Conservation (phyloP, 2,329 filamentous ascomycete species). For the Lachnellula occidentalis region DNA sequence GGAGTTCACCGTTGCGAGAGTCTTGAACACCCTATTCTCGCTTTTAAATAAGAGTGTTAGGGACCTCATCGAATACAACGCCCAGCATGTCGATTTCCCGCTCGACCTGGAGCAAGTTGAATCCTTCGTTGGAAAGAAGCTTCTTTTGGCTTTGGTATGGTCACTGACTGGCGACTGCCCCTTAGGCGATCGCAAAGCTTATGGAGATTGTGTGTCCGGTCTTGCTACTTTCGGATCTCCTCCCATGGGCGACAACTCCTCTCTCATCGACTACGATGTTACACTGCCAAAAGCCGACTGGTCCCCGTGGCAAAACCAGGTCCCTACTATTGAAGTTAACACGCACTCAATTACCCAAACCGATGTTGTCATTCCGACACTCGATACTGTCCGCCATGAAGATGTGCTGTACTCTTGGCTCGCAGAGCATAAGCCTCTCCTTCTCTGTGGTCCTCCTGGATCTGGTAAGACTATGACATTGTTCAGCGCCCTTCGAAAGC, state of each 20-base stretch:
- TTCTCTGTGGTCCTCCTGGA: constrained; percentile 94
- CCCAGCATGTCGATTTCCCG: constrained; percentile 89
- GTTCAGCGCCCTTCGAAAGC: constrained; percentile 92
- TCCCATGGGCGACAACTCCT: constrained; percentile 68
- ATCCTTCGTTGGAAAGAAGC: constrained; percentile 85
- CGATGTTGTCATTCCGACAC: constrained; percentile 94
- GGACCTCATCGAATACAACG: constrained; percentile 91
- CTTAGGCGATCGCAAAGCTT: constrained; percentile 76
- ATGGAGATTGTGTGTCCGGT: constrained; percentile 77
- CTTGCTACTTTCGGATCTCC: constrained; percentile 85
- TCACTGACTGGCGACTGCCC: constrained; percentile 94
- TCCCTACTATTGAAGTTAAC: constrained; percentile 92
- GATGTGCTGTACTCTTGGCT: constrained; percentile 99
- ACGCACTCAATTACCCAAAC: constrained; percentile 98
- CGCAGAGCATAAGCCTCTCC: constrained; percentile 92
- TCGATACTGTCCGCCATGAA: constrained; percentile 96
- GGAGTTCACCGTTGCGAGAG: constrained; percentile 90
- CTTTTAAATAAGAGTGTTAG: constrained; percentile 90
- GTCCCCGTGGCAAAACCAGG: constrained; percentile 90
- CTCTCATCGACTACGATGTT: constrained; percentile 94
- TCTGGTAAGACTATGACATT: constrained; percentile 99
- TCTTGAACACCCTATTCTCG: constrained; percentile 89
- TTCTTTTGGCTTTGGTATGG: constrained; percentile 90
- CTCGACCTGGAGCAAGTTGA: constrained; percentile 87
- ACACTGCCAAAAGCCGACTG: constrained; percentile 82